These are phyloP conservation scores for Cardamine occulta DNA, from an alignment of 345 rosid genomes.

Conservation along the genomic window DNA sequence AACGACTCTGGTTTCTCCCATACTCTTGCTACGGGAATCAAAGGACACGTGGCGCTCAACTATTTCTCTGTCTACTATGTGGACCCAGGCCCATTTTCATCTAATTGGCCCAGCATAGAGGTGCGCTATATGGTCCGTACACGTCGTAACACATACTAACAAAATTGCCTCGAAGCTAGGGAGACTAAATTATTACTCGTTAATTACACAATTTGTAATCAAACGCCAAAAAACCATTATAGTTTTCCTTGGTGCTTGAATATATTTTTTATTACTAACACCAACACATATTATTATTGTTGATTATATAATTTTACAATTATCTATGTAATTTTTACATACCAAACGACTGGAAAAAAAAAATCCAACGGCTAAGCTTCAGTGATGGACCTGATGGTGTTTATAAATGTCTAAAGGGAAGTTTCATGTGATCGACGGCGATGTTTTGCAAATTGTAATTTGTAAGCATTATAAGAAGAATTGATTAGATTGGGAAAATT, in stretches of 20 bases:
- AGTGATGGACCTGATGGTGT: neutral
- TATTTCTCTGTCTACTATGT: conserved; percentile 12
- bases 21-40: conserved; percentile 25
- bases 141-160: conserved; percentile 24
- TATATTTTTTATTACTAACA: neutral
- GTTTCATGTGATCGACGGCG: neutral
- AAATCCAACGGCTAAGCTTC: conserved; percentile 5
- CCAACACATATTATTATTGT: conserved; percentile 2
- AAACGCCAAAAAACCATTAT: neutral
- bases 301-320: too few species aligned
- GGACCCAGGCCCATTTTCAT: conserved; percentile 31
- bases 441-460: conserved; percentile 34
- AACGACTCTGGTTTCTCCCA: conserved; percentile 44
- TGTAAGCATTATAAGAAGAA: conserved; percentile 4
- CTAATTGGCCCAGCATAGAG: conserved; percentile 38
- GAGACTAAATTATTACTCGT: neutral
- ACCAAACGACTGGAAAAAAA: too few species aligned
- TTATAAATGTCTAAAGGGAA: neutral
- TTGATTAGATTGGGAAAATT: neutral
- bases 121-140: conserved; percentile 39
- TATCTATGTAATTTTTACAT: too few species aligned
- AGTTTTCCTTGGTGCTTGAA: neutral
- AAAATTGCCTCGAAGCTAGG: conserved; percentile 19
- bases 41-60: conserved; percentile 28
- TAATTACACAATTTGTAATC: neutral